Evolutionary conservation across 495 filamentous ascomycete genomes (phyloP).

Genomic region (Hyaloscypha variabilis): DNA sequence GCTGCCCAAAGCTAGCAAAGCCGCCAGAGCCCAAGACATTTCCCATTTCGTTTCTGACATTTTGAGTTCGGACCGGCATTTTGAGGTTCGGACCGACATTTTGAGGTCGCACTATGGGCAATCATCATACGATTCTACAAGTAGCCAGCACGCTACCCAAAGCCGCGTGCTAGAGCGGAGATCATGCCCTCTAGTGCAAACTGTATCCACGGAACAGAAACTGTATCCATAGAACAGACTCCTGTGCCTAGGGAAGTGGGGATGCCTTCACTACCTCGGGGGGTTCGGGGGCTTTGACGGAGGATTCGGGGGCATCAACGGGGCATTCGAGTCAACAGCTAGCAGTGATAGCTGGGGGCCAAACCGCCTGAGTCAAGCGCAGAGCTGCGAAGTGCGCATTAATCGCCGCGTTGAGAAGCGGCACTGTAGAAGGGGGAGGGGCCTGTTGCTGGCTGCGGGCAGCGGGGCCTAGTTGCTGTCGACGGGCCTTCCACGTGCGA

Average conservation of each 20-base stretch:
- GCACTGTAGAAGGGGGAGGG: no score
- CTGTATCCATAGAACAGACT: no score
- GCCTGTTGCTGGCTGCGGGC: not conserved
- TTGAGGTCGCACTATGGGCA: not conserved
- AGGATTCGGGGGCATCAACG: not conserved
- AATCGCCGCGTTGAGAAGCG: no score
- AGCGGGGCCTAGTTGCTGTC: not conserved
- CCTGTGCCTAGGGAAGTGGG: not conserved
- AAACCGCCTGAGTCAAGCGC: not conserved
- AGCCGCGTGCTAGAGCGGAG: not conserved
- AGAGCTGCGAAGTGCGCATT: no score
- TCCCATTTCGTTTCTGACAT: not conserved
- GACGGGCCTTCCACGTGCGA: conserved; percentile 3
- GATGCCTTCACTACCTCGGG: no score
- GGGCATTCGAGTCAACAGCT: not conserved
- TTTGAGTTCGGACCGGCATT: not conserved
- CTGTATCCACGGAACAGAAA: not conserved
- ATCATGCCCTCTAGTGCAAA: not conserved
- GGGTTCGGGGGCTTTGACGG: not conserved
- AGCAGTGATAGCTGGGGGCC: not conserved
- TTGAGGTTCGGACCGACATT: no score
- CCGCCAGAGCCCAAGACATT: not conserved
- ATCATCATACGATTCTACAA: not conserved
- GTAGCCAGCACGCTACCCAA: not conserved
- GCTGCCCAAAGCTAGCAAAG: no score